Percentiles rank a stretch among this genome's conserved stretches.
Evolutionary conservation across 257 asterid species (phyloP).

Genomic region (Pogostemon cablin): DNA sequence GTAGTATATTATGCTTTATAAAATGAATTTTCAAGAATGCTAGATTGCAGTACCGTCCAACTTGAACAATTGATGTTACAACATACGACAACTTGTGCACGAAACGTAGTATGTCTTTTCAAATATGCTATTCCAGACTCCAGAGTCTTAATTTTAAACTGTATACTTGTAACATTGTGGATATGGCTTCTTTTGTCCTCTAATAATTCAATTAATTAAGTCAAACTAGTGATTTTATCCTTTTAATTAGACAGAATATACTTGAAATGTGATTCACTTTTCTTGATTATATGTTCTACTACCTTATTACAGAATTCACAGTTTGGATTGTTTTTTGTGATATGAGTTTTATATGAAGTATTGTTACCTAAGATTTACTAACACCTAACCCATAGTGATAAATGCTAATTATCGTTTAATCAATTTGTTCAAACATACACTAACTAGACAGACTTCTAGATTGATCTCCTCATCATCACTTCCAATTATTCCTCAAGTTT

Average conservation of each 20-base stretch:
- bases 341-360: background rate
- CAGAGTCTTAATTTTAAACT: background rate
- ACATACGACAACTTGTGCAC: background rate
- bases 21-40: conserved; percentile 11
- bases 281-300: background rate
- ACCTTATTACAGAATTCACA: background rate
- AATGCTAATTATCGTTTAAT: background rate
- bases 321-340: background rate
- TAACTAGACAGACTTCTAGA: background rate
- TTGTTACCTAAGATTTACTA: background rate
- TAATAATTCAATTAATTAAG: background rate
- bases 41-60: background rate
- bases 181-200: background rate
- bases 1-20: too few relatives aligned
- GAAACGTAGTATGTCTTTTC: conserved; percentile 9
- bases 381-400: background rate
- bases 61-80: background rate
- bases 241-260: background rate
- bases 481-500: background rate
- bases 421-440: background rate
- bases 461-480: background rate
- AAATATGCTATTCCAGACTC: background rate
- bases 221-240: background rate
- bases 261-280: background rate
- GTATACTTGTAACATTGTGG: background rate